Percentiles rank a stretch among this genome's conserved stretches.
Conservation (phyloP, 2,329 filamentous ascomycete genomes). For the Xylariales sp. region DNA sequence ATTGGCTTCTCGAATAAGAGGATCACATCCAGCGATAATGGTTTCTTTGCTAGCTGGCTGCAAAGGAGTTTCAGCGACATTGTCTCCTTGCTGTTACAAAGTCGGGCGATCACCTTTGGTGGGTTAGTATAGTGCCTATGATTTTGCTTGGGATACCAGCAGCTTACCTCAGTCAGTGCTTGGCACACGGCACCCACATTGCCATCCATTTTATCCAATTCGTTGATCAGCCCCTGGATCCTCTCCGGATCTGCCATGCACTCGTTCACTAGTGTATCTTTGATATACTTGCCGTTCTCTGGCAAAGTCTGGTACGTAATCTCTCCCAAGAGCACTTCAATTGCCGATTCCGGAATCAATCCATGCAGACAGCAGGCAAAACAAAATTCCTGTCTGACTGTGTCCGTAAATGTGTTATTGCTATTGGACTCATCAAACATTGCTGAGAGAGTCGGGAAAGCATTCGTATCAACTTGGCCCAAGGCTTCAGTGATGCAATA, state of each 20-base stretch:
- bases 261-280: slow-evolving; percentile 73
- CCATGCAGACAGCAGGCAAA: slow-evolving; percentile 87
- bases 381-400: slow-evolving; percentile 68
- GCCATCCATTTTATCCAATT: slow-evolving; percentile 85
- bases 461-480: slow-evolving; percentile 74
- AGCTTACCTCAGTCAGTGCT: slow-evolving; percentile 65
- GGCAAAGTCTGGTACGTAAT: slow-evolving; percentile 77
- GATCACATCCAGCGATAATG: slow-evolving; percentile 68
- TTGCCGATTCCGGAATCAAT: slow-evolving; percentile 72
- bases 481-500: slow-evolving; percentile 69
- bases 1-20: slow-evolving; percentile 69
- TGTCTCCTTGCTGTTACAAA: slow-evolving; percentile 71
- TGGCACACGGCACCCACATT: slow-evolving; percentile 83
- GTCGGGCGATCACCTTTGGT: slow-evolving; percentile 57
- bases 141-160: background rate
- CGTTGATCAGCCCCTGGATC: slow-evolving; percentile 70
- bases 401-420: slow-evolving; percentile 53
- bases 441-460: slow-evolving; percentile 58
- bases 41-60: slow-evolving; percentile 66
- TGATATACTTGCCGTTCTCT: slow-evolving; percentile 67
- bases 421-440: slow-evolving; percentile 58
- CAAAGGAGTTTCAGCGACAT: slow-evolving; percentile 76
- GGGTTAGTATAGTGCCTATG: background rate
- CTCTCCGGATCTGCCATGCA: slow-evolving; percentile 73
- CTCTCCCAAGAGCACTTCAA: slow-evolving; percentile 78